phyloP scores from a whole-genome alignment of 2,329 filamentous ascomycete genomes.

The Ceratocystis eucalypticola region DNA sequence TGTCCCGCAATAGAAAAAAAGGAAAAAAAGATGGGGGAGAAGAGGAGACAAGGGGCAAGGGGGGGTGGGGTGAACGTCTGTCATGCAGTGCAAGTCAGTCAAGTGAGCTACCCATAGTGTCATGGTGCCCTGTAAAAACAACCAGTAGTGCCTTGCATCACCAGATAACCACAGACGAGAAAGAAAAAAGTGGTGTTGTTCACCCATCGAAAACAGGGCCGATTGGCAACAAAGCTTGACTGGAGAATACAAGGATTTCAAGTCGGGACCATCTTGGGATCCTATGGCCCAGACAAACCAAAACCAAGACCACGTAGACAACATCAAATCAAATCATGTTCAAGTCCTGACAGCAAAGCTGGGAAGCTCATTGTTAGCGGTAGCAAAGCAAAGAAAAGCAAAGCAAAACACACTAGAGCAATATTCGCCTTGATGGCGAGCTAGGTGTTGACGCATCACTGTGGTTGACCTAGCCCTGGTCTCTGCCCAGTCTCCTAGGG shows the following conservation, averaged over 20 bases:
- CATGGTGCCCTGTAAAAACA: background rate
- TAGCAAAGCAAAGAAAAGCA: no score
- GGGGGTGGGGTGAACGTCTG: background rate
- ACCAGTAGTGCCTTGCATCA: background rate
- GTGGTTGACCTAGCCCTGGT: background rate
- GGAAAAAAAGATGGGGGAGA: background rate
- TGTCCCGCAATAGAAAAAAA: no score
- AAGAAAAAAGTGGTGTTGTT: background rate
- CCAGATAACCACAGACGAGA: background rate
- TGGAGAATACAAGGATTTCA: background rate
- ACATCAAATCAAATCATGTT: background rate
- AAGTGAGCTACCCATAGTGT: no score
- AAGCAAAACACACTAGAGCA: no score
- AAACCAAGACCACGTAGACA: background rate
- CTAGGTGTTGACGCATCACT: no score
- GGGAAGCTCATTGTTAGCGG: background rate
- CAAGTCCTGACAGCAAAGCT: background rate
- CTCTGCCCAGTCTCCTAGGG: background rate
- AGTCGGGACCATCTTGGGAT: background rate
- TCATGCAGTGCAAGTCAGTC: no score
- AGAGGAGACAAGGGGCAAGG: background rate
- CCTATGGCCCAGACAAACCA: background rate
- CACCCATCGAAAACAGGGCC: background rate
- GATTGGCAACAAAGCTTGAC: slow-evolving; percentile 5
- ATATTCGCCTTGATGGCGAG: no score